Conservation (phyloP, 176 grass and related monocot genomes). For the Luzula sylvatica region DNA sequence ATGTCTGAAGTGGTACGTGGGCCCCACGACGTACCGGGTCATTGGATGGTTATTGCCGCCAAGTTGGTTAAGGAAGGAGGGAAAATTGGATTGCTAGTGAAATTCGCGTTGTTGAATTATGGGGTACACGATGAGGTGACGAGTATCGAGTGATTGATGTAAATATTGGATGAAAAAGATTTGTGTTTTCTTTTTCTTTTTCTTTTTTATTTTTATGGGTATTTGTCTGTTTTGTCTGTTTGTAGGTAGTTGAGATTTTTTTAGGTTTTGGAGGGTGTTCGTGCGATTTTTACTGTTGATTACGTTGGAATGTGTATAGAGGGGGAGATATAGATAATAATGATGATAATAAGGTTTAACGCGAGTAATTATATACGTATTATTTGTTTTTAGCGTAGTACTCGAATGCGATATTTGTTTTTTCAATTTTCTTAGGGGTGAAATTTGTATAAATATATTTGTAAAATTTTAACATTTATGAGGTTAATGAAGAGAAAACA, state of each 20-base stretch:
- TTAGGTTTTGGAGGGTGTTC: neutral
- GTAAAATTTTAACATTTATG: too few species aligned
- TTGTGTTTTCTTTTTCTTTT: too few species aligned
- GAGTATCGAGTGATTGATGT: constrained; percentile 1
- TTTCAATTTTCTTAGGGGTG: too few species aligned
- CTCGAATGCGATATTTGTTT: too few species aligned
- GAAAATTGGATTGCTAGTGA: constrained; percentile 69
- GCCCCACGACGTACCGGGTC: constrained; percentile 68
- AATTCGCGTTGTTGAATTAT: constrained; percentile 69
- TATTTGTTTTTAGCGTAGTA: too few species aligned
- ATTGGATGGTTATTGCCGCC: constrained; percentile 67
- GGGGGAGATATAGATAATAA: constrained; percentile 12
- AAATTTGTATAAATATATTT: too few species aligned
- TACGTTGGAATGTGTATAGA: constrained; percentile 12
- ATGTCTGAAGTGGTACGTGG: constrained; percentile 80
- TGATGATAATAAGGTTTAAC: too few species aligned
- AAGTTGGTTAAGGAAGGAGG: constrained; percentile 60
- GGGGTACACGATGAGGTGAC: constrained; percentile 9
- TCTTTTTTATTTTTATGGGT: neutral
- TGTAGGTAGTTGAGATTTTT: constrained; percentile 6
- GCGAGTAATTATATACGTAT: too few species aligned
- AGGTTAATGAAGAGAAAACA: too few species aligned
- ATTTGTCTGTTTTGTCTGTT: too few species aligned
- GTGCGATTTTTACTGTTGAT: constrained; percentile 1
- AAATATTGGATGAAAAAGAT: too few species aligned